Percentiles rank a stretch among this genome's conserved stretches.
phyloP scores from a whole-genome alignment of 2,329 filamentous ascomycete genomes.

The Colletotrichum agaves region DNA sequence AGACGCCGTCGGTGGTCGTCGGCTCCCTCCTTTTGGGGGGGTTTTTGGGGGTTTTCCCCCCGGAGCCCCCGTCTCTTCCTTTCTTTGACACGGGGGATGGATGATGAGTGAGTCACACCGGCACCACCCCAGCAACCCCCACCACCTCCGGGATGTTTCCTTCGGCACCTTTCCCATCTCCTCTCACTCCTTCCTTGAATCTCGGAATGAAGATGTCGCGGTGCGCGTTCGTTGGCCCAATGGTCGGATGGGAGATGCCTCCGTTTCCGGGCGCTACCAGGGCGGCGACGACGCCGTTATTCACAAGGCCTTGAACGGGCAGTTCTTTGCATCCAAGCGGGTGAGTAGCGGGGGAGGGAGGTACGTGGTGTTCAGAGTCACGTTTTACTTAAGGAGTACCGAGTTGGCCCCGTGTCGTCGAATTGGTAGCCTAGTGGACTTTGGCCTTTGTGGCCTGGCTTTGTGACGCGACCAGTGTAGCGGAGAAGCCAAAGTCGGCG shows the following conservation, averaged over 20 bases:
- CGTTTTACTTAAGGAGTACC: background rate
- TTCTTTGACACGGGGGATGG: background rate
- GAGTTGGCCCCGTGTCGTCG: background rate
- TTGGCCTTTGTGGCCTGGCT: too few species aligned
- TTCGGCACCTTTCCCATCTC: background rate
- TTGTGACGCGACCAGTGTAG: too few species aligned
- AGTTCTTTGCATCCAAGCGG: background rate
- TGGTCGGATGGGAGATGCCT: too few species aligned
- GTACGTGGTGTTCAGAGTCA: background rate
- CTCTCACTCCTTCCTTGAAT: background rate
- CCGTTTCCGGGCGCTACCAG: too few species aligned
- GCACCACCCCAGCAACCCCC: background rate
- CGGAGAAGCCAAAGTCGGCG: background rate
- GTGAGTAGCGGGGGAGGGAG: background rate
- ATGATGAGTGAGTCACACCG: constrained; percentile 30
- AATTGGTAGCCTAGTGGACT: background rate
- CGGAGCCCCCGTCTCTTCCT: too few species aligned
- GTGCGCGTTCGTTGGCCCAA: background rate
- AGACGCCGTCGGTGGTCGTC: constrained; percentile 24
- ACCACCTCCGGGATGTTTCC: constrained; percentile 2
- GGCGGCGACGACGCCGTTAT: background rate
- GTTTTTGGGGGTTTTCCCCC: too few species aligned
- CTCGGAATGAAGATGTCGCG: background rate
- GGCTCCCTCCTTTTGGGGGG: too few species aligned
- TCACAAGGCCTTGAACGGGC: background rate